Evolutionary conservation across 345 rosid species (phyloP), one percentile per base, ranked within the genome.

Genomic region (Populus pruinosa): DNA sequence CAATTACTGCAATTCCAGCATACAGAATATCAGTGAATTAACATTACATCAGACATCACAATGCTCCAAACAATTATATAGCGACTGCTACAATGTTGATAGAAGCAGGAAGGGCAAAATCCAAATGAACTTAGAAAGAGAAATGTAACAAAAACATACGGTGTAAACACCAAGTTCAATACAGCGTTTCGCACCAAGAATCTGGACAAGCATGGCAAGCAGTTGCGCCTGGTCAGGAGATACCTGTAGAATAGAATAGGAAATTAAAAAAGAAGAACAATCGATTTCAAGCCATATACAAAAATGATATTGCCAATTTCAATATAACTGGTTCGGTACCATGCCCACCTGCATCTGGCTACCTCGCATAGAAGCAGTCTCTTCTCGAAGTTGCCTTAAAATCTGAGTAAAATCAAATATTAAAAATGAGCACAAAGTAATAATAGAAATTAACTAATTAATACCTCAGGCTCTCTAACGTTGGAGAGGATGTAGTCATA

Each of bases 141-240:
- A n/a, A 47, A 35, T 21, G 38, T 7, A 14, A 67, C 7, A 29
- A 27, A 76, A 49, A 78, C 88, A 23, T 86, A 93, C 97, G 36
- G 95, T 93, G 84, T 88, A 95, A 78, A 95, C 98, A 73, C 97
- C 99, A 14, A 93, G 89, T 90, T 93, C 98, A 47, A 95, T 91
- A 77, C 98, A 95, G 35, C 90, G 88, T 78, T 88, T 81, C 7
- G 97, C 98, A 20, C 93, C 93, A 17, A 91, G 93, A 74, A 90
- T 84, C 85, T 89, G 95, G 76, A 91, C 97, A 68, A 95, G 91
- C 97, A 91, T 93, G 7, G 97, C 92, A 55, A 95, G 95, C 59
- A 95, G 82, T 33, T 95, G 99, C 43, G 96, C 97, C 73, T 95
- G 99, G 84, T 94, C 99, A 35, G 99, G 99, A 27, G 97, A 93